Percentiles rank a stretch among this genome's conserved stretches.
These are phyloP conservation scores for Trichosphaerium sp. DNA, from an alignment of 78 protist species.

Conservation along the genomic window DNA sequence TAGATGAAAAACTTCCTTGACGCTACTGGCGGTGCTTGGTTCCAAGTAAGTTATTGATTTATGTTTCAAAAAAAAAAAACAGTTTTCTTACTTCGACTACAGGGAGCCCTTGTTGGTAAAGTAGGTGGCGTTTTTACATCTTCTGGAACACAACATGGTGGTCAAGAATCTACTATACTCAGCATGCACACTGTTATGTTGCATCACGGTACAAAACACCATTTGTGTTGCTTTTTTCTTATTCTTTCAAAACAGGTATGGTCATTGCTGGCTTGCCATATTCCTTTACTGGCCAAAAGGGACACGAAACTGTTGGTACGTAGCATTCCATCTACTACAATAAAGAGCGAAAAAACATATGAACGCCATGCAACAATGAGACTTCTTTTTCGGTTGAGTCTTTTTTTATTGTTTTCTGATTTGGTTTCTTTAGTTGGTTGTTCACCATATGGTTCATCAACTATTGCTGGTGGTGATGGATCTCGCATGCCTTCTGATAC, in stretches of 20 bases:
- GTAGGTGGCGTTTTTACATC: slow-evolving; percentile 19
- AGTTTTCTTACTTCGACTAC: too few relatives aligned
- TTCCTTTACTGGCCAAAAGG: not conserved
- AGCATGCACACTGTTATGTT: slow-evolving; percentile 3
- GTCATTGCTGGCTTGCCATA: not conserved
- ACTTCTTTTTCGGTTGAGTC: too few relatives aligned
- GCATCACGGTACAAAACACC: slow-evolving; percentile 40
- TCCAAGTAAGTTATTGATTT: not conserved
- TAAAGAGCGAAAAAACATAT: not conserved
- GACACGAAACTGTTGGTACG: not conserved
- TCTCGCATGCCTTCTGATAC: slow-evolving; percentile 33
- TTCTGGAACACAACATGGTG: slow-evolving; percentile 35
- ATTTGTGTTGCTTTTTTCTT: too few relatives aligned
- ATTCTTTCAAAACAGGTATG: too few relatives aligned
- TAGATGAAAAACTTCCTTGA: slow-evolving; percentile 24
- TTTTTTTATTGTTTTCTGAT: too few relatives aligned
- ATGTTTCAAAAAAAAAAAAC: too few relatives aligned
- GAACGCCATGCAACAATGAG: not conserved
- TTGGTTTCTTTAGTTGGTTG: slow-evolving; percentile 16
- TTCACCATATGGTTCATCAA: slow-evolving; percentile 45
- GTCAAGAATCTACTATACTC: slow-evolving; percentile 32
- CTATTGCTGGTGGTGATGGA: slow-evolving; percentile 48
- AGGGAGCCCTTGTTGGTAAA: slow-evolving; percentile 20
- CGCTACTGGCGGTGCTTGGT: slow-evolving; percentile 6
- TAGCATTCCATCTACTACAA: not conserved